Base-by-base conservation (phyloP, 192 early-diverging fungal species). In the Coemansia sp. region DNA sequence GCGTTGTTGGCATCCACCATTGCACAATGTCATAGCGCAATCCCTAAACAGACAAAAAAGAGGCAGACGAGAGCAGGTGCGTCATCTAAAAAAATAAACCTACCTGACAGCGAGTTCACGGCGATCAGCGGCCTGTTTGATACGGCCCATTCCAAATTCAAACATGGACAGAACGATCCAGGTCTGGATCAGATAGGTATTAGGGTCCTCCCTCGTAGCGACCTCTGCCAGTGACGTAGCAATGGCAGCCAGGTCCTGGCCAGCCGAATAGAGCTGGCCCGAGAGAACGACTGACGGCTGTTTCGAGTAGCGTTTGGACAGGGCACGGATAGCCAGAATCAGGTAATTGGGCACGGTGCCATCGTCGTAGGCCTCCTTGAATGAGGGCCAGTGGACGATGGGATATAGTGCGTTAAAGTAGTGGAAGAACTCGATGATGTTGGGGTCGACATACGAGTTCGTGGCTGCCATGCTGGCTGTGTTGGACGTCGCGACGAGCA, bases 331-430 rank as follows among this genome's bases (percentile, higher is more conserved):
- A 48, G 80, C 75, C 59, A 83, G 66, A 57, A 83, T 83, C 72
- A 83, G 51, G 73, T 83, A 83, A 66, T 83, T 83, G 37, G 80
- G 80, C 68, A 83, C 80, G 50, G 76, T 83, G 51, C 75, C 80
- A 66, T 83, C 80, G 60, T 83, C 80, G 61, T 83, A 83, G 33
- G 80, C 80, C 75, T 83, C 80, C 69, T 74, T 83, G 63, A 83
- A 83, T 11, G 80, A 83, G 50, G 80, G 80, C 80, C 80, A 83
- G 69, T 83, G 80, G 10, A 83, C 80, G 62, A 83, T 72, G 11
- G 80, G 80, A 50, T 78, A 83, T 64, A 83, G 63, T 16, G 75
- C 80, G 75, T 83, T 83, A 63, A 83, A 83, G 46, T 83, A 83
- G 48, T 83, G 76, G 75, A 83, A 83, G 61, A 78, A 83, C 50